phyloP scores from a whole-genome alignment of 805 yeast species.

The Wickerhamomyces silvicola region DNA sequence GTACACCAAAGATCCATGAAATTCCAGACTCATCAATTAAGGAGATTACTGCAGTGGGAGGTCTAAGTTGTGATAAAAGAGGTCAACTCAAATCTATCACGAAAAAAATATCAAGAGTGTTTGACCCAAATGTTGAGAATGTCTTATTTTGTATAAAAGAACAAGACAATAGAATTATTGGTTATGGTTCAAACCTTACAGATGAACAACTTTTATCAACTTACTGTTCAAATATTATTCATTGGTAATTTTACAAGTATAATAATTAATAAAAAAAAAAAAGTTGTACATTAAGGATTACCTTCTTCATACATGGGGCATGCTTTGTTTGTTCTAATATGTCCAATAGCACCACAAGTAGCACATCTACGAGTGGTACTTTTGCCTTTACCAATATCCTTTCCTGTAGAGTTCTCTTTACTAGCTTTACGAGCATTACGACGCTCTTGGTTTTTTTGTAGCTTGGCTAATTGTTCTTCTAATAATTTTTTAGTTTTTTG shows the following conservation, averaged over 20 bases:
- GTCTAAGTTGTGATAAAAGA: constrained; percentile 38
- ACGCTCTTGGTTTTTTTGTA: constrained; percentile 70
- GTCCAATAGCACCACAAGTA: constrained; percentile 93
- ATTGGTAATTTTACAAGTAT: constrained; percentile 13
- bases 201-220: constrained; percentile 11
- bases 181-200: constrained; percentile 12
- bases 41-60: constrained; percentile 32
- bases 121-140: constrained; percentile 31
- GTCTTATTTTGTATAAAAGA: constrained; percentile 33
- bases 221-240: constrained; percentile 20
- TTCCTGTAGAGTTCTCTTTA: constrained; percentile 28
- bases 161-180: constrained; percentile 17
- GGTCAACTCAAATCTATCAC: constrained; percentile 35
- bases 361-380: constrained; percentile 74
- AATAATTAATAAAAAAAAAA: not conserved
- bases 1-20: constrained; percentile 28
- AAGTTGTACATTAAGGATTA: constrained; percentile 7
- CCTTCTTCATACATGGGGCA: constrained; percentile 79
- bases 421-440: constrained; percentile 50
- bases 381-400: constrained; percentile 26
- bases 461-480: constrained; percentile 76
- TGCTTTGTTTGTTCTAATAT: constrained; percentile 79
- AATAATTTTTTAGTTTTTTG: constrained; percentile 67
- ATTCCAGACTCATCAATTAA: constrained; percentile 23
- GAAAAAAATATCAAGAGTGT: constrained; percentile 32